These are phyloP conservation scores for Cornus suecica DNA, from an alignment of 148 eudicot species.

Conservation along the genomic window DNA sequence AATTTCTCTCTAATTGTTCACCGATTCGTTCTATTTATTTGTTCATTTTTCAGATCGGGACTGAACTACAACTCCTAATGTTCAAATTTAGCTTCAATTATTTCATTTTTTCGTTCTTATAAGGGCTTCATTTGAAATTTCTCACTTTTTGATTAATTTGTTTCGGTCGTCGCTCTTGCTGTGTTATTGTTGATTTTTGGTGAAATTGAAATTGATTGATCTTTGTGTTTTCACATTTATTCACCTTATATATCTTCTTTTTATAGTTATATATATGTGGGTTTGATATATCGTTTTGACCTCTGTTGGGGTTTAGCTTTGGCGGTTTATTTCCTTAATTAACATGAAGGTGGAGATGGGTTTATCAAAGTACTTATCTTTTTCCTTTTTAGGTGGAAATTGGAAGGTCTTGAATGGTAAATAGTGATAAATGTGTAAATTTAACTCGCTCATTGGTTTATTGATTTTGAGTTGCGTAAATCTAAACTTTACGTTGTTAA, in stretches of 20 bases:
- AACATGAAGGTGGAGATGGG: not conserved
- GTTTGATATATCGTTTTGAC: not conserved
- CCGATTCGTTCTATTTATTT: not conserved
- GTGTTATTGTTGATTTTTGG: slow-evolving; percentile 2
- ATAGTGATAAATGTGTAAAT: not conserved
- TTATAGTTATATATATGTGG: not conserved
- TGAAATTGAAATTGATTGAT: too few species aligned
- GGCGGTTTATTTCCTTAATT: not conserved
- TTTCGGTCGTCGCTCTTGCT: not conserved
- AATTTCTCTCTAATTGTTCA: not conserved
- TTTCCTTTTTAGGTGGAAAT: not conserved
- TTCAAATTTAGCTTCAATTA: not conserved
- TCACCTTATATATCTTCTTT: too few species aligned
- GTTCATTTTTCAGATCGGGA: slow-evolving; percentile 14
- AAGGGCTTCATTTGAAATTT: too few species aligned
- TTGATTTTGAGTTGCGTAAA: not conserved
- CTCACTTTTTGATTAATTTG: not conserved
- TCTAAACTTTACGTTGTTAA: not conserved
- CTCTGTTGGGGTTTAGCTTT: not conserved
- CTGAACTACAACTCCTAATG: not conserved
- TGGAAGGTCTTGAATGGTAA: not conserved
- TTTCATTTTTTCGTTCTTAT: not conserved
- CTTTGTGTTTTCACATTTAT: not conserved
- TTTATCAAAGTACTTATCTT: too few species aligned
- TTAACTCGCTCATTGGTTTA: not conserved